Evolutionary conservation across 1,284 basidiomycete species (phyloP), one percentile per base, ranked within the genome.

Genomic region (Cutaneotrichosporon daszewskae): DNA sequence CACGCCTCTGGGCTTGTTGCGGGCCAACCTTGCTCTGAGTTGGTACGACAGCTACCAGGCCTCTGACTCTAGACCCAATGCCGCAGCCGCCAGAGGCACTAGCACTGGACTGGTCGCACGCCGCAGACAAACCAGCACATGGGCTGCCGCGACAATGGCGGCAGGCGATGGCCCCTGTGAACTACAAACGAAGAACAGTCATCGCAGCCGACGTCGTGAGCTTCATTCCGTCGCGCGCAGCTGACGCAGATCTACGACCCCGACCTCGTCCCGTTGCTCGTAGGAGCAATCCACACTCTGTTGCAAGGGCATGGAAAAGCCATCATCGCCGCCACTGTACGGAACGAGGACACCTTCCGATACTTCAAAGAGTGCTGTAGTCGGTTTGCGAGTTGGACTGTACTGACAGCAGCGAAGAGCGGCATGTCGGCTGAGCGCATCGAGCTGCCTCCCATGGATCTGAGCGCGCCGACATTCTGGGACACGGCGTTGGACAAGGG

Each of bases 191-290:
- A 14, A n/a, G n/a, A n/a, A n/a, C n/a, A n/a, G n/a, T 73, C 4
- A 33, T 73, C 17, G 71, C 68, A 12, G 69, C 71, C 9, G 71
- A 73, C 44, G 68, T 73, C 5, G 70, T 71, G 27, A 33, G 68
- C 62, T 36, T n/a, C 4, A 4, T 8, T 36, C 18, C 5, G 32
- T 2, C 20, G 10, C 22, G 22, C 20, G 11, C 4, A n/a, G 24
- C 49, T 47, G 41, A 47, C 29, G 4, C 42, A 71, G 68, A 68
- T 72, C 22, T 73, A 73, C 53, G 71, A 73, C 49, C 71, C 70
- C 2, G 59, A 63, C 19, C 55, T 73, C 22, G 57, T 72, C 11
- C 59, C 60, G 11, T 55, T 64, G 2, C 55, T 73, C 5, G 64
- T 69, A 2, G 32, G 51, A 3, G 57, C 70, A 8, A 60, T 73